Base-by-base conservation (phyloP, 2,329 filamentous ascomycete genomes). In the Diaporthe australafricana region DNA sequence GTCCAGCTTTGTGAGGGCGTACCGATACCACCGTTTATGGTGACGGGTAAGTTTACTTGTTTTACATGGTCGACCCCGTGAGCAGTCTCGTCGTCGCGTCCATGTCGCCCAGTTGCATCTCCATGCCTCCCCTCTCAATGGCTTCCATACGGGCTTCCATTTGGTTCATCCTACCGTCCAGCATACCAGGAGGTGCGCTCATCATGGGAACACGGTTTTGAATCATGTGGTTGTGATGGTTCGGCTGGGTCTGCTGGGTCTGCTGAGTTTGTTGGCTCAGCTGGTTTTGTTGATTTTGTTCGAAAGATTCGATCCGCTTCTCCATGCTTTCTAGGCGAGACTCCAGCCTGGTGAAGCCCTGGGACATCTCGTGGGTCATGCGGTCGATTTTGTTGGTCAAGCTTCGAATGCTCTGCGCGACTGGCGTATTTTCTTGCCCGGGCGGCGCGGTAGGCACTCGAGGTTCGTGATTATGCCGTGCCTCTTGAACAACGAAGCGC, bases 391-490 rank as follows among this genome's bases (percentile, higher is more conserved):
- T 90, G 78, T 90, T 89, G 8, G 84, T 88, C 56, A 90, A 83
- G 57, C 85, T 89, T 60, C 89, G 85, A 45, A 91, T 85, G 65
- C 85, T 88, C 76, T 89, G 89, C 2, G 87, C 86, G 72, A 90
- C 82, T 1, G 88, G 88, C 5, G 88, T 87, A 77, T 87, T 88
- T 77, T 90, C 88, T 73, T 89, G 86, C 32, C 88, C 87, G 1
- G 87, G 85, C 1, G 85, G 84, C 45, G 86, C 87, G 22, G 87
- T 85, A 11, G 87, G 84, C 63, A 89, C 81, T 72, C 89, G 87
- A 40, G 89, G 86, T 75, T 90, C 89, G 77, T 91, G 89, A 78
- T 91, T 91, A 77, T 91, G 89, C 17, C 88, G 84, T n/a, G 84
- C 79, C 70, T 90, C 87, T 73, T 90, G 89, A 14, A 91, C 86